Conservation (phyloP, 2,329 filamentous ascomycete species). For the Pestalotiopsis sp. region DNA sequence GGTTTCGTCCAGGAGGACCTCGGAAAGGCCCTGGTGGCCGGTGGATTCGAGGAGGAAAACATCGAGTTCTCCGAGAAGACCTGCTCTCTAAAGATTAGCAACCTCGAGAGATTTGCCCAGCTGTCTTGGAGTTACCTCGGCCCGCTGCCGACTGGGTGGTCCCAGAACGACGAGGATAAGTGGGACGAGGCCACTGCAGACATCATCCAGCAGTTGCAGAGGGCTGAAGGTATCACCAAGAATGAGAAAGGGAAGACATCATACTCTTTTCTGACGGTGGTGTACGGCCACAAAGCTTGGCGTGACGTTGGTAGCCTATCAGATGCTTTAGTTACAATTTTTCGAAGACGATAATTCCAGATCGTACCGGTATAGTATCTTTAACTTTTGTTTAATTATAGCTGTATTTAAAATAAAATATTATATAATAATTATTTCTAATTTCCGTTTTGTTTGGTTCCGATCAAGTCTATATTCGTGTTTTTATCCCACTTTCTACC, state of each 20-base stretch:
- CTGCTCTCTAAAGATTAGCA: slow-evolving; percentile 9
- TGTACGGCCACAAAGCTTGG: too few relatives aligned
- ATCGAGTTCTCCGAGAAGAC: background rate
- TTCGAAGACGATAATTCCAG: too few relatives aligned
- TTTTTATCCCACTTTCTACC: too few relatives aligned
- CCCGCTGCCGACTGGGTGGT: slow-evolving; percentile 10
- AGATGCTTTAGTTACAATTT: too few relatives aligned
- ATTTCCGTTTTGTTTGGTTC: too few relatives aligned
- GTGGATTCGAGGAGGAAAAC: background rate
- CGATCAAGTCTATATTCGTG: too few relatives aligned
- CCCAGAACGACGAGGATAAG: slow-evolving; percentile 15
- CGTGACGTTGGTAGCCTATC: too few relatives aligned
- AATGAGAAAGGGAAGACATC: slow-evolving; percentile 16
- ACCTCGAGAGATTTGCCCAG: slow-evolving; percentile 17
- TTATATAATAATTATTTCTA: too few relatives aligned
- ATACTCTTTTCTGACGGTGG: too few relatives aligned
- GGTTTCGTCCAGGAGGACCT: background rate
- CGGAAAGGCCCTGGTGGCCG: background rate
- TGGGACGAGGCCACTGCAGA: slow-evolving; percentile 17
- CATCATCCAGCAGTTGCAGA: slow-evolving; percentile 15
- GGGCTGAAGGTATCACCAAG: slow-evolving; percentile 10
- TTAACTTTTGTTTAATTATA: too few relatives aligned
- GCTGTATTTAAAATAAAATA: too few relatives aligned
- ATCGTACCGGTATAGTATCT: too few relatives aligned
- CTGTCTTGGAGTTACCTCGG: slow-evolving; percentile 19